Evolutionary conservation across 495 filamentous ascomycete species (phyloP).

Genomic region (Neurospora sublineolata): DNA sequence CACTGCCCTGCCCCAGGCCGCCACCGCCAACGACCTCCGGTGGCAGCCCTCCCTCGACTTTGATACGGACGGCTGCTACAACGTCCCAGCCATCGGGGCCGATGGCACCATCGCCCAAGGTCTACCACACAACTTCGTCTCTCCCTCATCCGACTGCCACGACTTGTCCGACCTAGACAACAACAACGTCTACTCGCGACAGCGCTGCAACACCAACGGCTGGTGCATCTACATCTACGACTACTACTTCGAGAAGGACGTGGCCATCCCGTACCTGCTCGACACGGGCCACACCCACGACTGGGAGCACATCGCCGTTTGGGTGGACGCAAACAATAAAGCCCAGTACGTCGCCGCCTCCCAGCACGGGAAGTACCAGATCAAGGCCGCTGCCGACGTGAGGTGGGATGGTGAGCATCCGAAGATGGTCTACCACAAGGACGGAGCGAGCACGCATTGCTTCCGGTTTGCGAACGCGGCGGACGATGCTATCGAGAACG

Average conservation of each 20-base stretch:
- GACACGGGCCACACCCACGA: conserved; percentile 31
- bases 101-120: conserved; percentile 27
- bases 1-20: conserved; percentile 28
- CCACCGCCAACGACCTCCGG: conserved; percentile 29
- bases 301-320: conserved; percentile 39
- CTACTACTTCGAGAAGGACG: conserved; percentile 40
- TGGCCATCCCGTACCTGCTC: conserved; percentile 20
- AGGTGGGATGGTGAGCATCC: conserved; percentile 33
- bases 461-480: conserved; percentile 30
- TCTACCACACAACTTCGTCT: conserved; percentile 22
- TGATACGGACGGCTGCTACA: conserved; percentile 37
- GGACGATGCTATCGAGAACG: conserved; percentile 33
- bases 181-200: conserved; percentile 36
- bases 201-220: conserved; percentile 30
- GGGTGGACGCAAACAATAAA: conserved; percentile 15
- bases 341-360: conserved; percentile 27
- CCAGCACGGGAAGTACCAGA: conserved; percentile 28
- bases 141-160: conserved; percentile 23
- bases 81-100: conserved; percentile 31
- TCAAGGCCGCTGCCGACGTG: conserved; percentile 20
- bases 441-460: conserved; percentile 27
- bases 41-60: conserved; percentile 37
- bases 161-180: conserved; percentile 30
- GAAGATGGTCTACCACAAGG: conserved; percentile 36
- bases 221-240: conserved; percentile 36